A percentile compares a stretch with the other conserved stretches of the same genome.
Evolutionary conservation across 1,139 yeast genomes (phyloP).

Genomic region (Trichomonascaceae sp.): DNA sequence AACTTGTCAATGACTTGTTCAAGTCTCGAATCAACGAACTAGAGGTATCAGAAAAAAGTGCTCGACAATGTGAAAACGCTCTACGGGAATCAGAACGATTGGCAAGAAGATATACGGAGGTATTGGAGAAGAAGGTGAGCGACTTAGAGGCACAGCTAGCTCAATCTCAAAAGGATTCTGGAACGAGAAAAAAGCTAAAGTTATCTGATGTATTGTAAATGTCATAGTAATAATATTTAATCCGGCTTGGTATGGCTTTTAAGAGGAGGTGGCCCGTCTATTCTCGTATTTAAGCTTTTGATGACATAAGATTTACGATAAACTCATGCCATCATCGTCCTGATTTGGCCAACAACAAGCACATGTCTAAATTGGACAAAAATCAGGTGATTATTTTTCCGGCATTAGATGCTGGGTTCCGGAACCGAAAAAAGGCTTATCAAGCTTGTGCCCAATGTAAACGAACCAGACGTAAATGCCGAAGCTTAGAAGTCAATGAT

Average conservation of each 20-base stretch:
- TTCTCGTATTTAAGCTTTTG: neutral
- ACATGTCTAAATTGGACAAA: neutral
- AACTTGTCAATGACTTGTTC: slow-evolving; percentile 80
- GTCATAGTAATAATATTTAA: neutral
- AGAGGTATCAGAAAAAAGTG: slow-evolving; percentile 37
- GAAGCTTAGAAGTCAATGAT: slow-evolving; percentile 8
- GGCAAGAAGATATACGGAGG: slow-evolving; percentile 6
- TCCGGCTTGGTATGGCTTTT: neutral
- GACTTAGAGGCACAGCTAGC: neutral
- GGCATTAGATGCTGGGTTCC: slow-evolving; percentile 42
- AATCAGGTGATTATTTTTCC: slow-evolving; percentile 37
- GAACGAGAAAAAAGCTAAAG: slow-evolving; percentile 4
- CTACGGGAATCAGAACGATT: slow-evolving; percentile 17
- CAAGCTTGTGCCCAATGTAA: slow-evolving; percentile 42
- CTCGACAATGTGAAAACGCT: slow-evolving; percentile 19
- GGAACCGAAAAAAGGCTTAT: slow-evolving; percentile 42
- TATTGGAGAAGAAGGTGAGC: slow-evolving; percentile 5
- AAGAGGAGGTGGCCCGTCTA: too few species aligned
- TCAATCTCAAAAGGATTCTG: neutral
- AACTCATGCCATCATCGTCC: neutral
- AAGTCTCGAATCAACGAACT: slow-evolving; percentile 75
- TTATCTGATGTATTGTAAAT: slow-evolving; percentile 5
- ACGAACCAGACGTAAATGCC: slow-evolving; percentile 25
- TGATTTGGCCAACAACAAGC: neutral
- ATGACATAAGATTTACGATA: neutral